Evolutionary conservation across 495 filamentous ascomycete genomes (phyloP), one percentile per base, ranked within the genome.

Genomic region (Penicillium verhagenii): DNA sequence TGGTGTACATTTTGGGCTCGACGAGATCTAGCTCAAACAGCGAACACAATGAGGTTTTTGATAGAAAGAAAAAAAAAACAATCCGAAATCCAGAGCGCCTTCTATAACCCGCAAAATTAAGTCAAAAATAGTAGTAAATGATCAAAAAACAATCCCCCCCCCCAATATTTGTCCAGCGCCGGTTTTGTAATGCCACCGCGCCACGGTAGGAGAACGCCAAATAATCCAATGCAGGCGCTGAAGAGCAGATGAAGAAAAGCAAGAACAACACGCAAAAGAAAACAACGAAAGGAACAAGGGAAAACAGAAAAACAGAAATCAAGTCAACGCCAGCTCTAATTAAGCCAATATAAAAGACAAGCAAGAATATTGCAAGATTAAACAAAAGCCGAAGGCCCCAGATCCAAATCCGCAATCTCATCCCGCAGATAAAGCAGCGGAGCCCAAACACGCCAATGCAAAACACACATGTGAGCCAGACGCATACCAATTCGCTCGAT

Each of bases 361-460:
- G 6, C 10, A 5, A 1, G 26, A 8, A 48, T 46, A 23, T 31
- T 29, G 16, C 16, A 40, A n/a, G n/a, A 23, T 45, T 51, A 67
- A 43, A 52, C 31, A 46, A 63, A 50, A 4, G 52, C 47, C 29
- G 16, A 5, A 21, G 42, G n/a, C 1, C 16, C 29, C 2, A 20
- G 16, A 16, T 33, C 26, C 29, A 44, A 48, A 38, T 67, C 64
- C 16, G 65, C 61, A 31, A 72, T 62, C 51, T 69, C 70, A 46
- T 74, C 73, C 19, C 67, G 63, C 14, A 75, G 66, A 65, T 90
- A 95, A 1, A 84, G 81, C 43, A 90, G 69, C 26, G 84, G 83
- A 6, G 82, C 86, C 91, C 91, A 96, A 3, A 95, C 86, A 46
- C 86, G 78, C 91, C 91, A 96, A 68, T 96, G 91, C 20, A 96